Conservation (phyloP, 2,329 filamentous ascomycete genomes). For the Colletotrichum salicis region DNA sequence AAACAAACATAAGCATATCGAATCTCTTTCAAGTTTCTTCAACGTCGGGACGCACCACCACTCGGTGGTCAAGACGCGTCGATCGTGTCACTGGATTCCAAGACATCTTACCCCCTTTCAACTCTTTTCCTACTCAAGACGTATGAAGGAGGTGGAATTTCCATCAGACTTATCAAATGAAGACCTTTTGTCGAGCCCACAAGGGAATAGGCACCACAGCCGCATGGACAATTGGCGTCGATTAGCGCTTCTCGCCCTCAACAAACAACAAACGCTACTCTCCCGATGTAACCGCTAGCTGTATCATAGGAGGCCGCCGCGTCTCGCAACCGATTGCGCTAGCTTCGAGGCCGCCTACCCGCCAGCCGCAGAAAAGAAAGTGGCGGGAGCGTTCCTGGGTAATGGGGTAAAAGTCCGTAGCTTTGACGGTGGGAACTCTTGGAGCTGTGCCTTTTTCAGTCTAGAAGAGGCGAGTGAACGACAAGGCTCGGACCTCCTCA, state of each 20-base stretch:
- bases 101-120: slow-evolving; percentile 16
- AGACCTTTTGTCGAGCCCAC: slow-evolving; percentile 9
- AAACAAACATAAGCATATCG: neutral
- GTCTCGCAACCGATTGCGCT: slow-evolving; percentile 17
- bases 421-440: slow-evolving; percentile 12
- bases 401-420: neutral
- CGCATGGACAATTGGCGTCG: slow-evolving; percentile 28
- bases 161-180: neutral
- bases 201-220: slow-evolving; percentile 15
- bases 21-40: neutral
- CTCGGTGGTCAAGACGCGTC: neutral
- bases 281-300: slow-evolving; percentile 25
- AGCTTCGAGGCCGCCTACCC: neutral
- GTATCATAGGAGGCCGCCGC: slow-evolving; percentile 22
- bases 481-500: slow-evolving; percentile 31
- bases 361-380: neutral
- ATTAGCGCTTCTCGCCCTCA: slow-evolving; percentile 10
- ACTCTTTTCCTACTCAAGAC: neutral
- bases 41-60: neutral
- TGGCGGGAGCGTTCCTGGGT: neutral
- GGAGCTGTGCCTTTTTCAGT: neutral
- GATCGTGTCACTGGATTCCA: neutral
- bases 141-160: neutral
- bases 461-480: slow-evolving; percentile 22
- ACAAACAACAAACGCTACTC: slow-evolving; percentile 11